Evolutionary conservation across 2,329 filamentous ascomycete genomes (phyloP).

Genomic region (Gyromitra esculenta): DNA sequence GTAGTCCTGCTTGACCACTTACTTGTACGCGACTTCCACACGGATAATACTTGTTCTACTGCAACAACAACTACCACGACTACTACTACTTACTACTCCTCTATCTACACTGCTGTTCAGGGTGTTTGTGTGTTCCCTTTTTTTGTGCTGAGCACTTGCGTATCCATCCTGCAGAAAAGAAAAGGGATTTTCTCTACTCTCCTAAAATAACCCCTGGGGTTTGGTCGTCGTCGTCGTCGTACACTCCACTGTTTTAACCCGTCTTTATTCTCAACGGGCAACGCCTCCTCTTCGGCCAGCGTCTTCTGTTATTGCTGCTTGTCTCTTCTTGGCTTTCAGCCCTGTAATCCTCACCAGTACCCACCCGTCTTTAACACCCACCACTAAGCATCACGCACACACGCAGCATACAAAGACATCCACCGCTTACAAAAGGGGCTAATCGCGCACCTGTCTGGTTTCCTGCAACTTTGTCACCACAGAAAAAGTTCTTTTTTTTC

Average conservation of each 20-base stretch:
- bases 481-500: conserved; percentile 52
- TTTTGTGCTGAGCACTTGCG: conserved; percentile 56
- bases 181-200: conserved; percentile 12
- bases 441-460: conserved; percentile 35
- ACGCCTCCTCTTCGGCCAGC: conserved; percentile 38
- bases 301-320: conserved; percentile 38
- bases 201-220: conserved; percentile 10
- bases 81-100: conserved; percentile 34
- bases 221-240: conserved; percentile 29
- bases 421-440: conserved; percentile 47
- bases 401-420: conserved; percentile 37
- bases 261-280: conserved; percentile 48
- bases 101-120: conserved; percentile 36
- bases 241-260: conserved; percentile 38
- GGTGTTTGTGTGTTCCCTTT: conserved; percentile 49
- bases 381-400: conserved; percentile 58
- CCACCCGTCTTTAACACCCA: conserved; percentile 52
- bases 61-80: conserved; percentile 41
- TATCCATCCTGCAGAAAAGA: conserved; percentile 45
- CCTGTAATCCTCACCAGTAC: conserved; percentile 31
- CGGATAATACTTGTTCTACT: conserved; percentile 58
- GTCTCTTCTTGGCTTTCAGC: conserved; percentile 47
- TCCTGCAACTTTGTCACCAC: conserved; percentile 14
- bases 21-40: conserved; percentile 55
- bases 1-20: conserved; percentile 37